These are phyloP conservation scores for Penicillium frequentans DNA, from an alignment of 2,329 filamentous ascomycete genomes.

Conservation along the genomic window DNA sequence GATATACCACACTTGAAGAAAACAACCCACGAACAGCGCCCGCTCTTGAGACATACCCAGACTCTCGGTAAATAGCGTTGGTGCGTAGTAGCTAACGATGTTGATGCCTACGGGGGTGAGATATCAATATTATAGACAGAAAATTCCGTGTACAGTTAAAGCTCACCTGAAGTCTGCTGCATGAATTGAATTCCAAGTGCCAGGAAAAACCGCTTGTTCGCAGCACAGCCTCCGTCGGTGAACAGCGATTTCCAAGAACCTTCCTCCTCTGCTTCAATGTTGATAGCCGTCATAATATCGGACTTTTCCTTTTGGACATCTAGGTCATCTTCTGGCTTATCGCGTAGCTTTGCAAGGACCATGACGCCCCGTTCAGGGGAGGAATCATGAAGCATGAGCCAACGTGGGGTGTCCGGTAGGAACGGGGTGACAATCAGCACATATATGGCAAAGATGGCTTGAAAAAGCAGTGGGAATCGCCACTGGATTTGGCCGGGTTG, in stretches of 20 bases:
- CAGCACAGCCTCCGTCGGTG: constrained; percentile 12
- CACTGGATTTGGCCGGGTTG: constrained; percentile 25
- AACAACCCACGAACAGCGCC: constrained; percentile 27
- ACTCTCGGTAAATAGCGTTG: constrained; percentile 24
- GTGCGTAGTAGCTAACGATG: constrained; percentile 27
- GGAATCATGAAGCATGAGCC: constrained; percentile 23
- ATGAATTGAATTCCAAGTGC: constrained; percentile 22
- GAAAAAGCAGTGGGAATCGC: constrained; percentile 22
- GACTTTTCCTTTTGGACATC: constrained; percentile 14
- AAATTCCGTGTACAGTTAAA: not conserved
- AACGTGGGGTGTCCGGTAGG: constrained; percentile 28
- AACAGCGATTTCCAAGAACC: constrained; percentile 17
- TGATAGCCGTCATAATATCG: constrained; percentile 9
- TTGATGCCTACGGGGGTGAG: constrained; percentile 11
- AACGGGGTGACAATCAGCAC: constrained; percentile 17
- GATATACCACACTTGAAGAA: constrained; percentile 30
- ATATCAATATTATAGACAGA: not conserved
- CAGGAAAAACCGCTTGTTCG: constrained; percentile 16
- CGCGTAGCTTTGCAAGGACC: constrained; percentile 20
- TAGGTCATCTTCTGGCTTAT: constrained; percentile 12
- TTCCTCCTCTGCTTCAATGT: constrained; percentile 15
- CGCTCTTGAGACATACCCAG: constrained; percentile 26
- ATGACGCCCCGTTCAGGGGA: constrained; percentile 10
- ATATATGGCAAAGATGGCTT: constrained; percentile 18
- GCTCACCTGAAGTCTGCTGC: constrained; percentile 27